These are phyloP conservation scores for Pythium oligandrum DNA, from an alignment of 352 stramenopile species.

Conservation along the genomic window DNA sequence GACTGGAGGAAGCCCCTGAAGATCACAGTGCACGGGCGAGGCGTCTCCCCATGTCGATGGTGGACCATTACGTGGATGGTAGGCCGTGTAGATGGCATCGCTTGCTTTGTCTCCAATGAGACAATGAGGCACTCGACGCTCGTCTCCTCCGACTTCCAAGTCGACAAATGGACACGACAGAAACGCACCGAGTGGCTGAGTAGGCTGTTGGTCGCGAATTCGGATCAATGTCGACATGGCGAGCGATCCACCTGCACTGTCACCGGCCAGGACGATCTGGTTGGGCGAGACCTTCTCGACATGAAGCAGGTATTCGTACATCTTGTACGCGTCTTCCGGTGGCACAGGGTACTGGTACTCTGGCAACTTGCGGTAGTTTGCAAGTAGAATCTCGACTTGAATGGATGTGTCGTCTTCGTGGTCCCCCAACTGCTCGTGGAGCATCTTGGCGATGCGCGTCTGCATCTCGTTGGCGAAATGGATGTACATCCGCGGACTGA, in stretches of 20 bases:
- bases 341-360: conserved; percentile 13
- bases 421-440: background rate
- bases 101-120: conserved; percentile 5
- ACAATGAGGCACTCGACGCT: background rate
- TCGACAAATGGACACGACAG: conserved; percentile 9
- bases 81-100: conserved; percentile 1
- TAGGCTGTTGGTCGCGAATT: conserved; percentile 8
- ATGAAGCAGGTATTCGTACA: conserved; percentile 12
- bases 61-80: background rate
- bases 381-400: conserved; percentile 9
- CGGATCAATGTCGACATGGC: conserved; percentile 14
- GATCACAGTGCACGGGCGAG: conserved; percentile 10
- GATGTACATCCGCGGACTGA: conserved; percentile 22
- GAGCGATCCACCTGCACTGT: conserved; percentile 16
- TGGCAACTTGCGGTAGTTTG: conserved; percentile 25
- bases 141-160: background rate
- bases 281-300: background rate
- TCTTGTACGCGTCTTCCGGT: conserved; percentile 8
- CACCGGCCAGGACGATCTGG: conserved; percentile 14
- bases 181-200: background rate
- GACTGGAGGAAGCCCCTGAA: conserved; percentile 10
- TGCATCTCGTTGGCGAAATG: conserved; percentile 28
- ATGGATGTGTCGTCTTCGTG: background rate
- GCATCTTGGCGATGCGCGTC: background rate
- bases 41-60: conserved; percentile 9